These are phyloP conservation scores for Entrophospora sp. DNA, from an alignment of 192 early-diverging fungal genomes.

Conservation along the genomic window DNA sequence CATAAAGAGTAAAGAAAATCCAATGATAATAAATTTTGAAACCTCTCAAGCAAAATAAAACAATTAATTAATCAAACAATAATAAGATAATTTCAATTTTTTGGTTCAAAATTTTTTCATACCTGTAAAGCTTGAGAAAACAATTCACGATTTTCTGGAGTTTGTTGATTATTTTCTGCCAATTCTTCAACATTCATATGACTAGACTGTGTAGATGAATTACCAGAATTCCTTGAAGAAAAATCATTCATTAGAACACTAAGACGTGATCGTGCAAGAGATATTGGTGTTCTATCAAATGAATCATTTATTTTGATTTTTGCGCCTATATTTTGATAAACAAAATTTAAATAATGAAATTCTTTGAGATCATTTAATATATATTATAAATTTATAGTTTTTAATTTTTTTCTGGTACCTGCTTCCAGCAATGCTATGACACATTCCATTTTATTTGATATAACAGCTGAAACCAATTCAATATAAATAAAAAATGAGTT, in stretches of 20 bases:
- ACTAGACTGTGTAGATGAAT: neutral
- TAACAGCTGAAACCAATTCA: conserved; percentile 10
- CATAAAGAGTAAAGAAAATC: no score
- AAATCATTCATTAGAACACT: conserved; percentile 17
- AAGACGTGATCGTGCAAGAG: conserved; percentile 11
- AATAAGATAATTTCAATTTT: neutral
- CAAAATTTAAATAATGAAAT: neutral
- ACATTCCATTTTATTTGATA: conserved; percentile 16
- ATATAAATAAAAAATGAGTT: neutral
- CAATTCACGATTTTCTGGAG: neutral
- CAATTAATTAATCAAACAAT: neutral
- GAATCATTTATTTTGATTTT: conserved; percentile 10
- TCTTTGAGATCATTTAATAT: neutral
- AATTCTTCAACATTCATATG: neutral
- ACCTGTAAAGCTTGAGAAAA: conserved; percentile 18
- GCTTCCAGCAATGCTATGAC: conserved; percentile 12
- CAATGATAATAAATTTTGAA: no score
- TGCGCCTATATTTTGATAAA: neutral
- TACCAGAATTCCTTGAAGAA: neutral
- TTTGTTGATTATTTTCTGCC: neutral
- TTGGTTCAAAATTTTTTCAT: neutral
- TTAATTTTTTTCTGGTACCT: no score
- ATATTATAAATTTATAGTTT: neutral
- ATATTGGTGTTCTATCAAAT: conserved; percentile 4
- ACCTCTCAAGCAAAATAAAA: no score